phyloP scores from a whole-genome alignment of 108 stramenopile genomes.

The Fragilariopsis cylindrus region DNA sequence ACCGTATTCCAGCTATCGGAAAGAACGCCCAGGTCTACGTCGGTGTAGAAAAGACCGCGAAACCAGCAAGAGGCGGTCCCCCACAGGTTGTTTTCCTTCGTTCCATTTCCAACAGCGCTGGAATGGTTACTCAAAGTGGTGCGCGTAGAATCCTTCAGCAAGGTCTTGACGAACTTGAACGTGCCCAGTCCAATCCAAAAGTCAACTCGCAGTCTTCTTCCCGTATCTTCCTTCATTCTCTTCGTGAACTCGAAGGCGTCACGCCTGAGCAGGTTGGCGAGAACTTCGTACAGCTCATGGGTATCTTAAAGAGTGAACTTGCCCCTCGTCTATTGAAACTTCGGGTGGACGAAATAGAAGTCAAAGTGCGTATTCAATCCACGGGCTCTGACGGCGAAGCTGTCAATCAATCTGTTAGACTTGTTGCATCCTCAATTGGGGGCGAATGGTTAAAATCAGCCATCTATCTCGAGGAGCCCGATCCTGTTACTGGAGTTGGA shows the following conservation, averaged over 20 bases:
- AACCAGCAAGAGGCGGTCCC: slow-evolving; percentile 61
- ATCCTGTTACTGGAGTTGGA: slow-evolving; percentile 93
- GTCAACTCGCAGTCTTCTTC: slow-evolving; percentile 87
- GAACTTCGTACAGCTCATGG: slow-evolving; percentile 70
- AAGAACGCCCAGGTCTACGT: slow-evolving; percentile 92
- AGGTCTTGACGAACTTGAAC: slow-evolving; percentile 95
- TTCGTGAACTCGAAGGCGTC: slow-evolving; percentile 77
- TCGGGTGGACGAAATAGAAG: slow-evolving; percentile 97
- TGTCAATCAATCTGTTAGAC: slow-evolving; percentile 80
- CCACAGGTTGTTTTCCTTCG: slow-evolving; percentile 94
- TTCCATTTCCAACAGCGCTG: slow-evolving; percentile 89
- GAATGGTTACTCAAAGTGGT: slow-evolving; percentile 64
- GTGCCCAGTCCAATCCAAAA: slow-evolving; percentile 89
- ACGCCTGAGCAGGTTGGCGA: slow-evolving; percentile 70
- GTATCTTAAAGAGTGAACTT: slow-evolving; percentile 74
- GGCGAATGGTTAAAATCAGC: slow-evolving; percentile 94
- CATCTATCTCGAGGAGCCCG: slow-evolving; percentile 90
- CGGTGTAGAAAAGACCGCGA: slow-evolving; percentile 76
- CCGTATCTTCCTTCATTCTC: slow-evolving; percentile 92
- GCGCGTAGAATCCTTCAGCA: slow-evolving; percentile 77
- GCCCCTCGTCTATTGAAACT: slow-evolving; percentile 92
- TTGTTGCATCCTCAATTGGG: slow-evolving; percentile 92
- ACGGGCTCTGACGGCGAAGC: slow-evolving; percentile 62
- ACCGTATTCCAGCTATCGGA: slow-evolving; percentile 87
- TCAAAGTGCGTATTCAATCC: slow-evolving; percentile 81